Evolutionary conservation across 2,329 filamentous ascomycete species (phyloP).

Genomic region (Albifimbria verrucaria): DNA sequence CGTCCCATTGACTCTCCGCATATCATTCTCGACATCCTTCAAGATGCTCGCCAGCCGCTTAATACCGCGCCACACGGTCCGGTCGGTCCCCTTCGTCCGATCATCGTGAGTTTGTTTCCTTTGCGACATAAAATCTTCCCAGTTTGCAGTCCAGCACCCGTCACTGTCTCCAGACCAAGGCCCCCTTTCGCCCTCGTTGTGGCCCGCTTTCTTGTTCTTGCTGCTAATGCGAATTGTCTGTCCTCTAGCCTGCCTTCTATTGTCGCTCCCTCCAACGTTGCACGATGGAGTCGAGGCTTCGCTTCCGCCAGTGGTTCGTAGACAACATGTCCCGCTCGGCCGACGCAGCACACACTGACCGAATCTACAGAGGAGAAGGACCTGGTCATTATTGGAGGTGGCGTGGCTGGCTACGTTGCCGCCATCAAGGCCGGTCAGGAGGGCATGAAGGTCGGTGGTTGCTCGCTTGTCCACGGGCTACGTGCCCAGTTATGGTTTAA

Average conservation of each 20-base stretch:
- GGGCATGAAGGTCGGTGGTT: slow-evolving; percentile 73
- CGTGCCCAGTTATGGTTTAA: slow-evolving; percentile 1
- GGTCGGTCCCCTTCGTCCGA: slow-evolving; percentile 51
- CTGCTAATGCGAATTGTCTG: slow-evolving; percentile 13
- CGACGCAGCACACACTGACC: not conserved
- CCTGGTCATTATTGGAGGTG: slow-evolving; percentile 94
- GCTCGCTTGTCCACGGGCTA: slow-evolving; percentile 6
- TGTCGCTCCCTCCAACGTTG: slow-evolving; percentile 40
- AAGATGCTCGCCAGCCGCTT: slow-evolving; percentile 60
- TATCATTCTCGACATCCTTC: slow-evolving; percentile 19
- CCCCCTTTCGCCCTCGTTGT: slow-evolving; percentile 3
- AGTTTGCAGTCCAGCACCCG: not conserved
- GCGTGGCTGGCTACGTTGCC: slow-evolving; percentile 96
- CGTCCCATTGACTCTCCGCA: slow-evolving; percentile 23
- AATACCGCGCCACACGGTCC: slow-evolving; percentile 55
- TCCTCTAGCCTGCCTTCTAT: slow-evolving; percentile 44
- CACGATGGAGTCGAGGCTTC: slow-evolving; percentile 56
- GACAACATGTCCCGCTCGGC: not conserved
- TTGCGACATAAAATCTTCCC: not conserved
- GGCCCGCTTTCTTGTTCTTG: not conserved
- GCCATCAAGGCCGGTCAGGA: slow-evolving; percentile 99
- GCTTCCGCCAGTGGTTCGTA: slow-evolving; percentile 55
- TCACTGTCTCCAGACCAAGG: slow-evolving; percentile 7
- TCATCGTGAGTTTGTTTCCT: slow-evolving; percentile 48
- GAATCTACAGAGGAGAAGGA: slow-evolving; percentile 77